Conservation (phyloP, 768 basidiomycete genomes). For the Suillus brevipes region DNA sequence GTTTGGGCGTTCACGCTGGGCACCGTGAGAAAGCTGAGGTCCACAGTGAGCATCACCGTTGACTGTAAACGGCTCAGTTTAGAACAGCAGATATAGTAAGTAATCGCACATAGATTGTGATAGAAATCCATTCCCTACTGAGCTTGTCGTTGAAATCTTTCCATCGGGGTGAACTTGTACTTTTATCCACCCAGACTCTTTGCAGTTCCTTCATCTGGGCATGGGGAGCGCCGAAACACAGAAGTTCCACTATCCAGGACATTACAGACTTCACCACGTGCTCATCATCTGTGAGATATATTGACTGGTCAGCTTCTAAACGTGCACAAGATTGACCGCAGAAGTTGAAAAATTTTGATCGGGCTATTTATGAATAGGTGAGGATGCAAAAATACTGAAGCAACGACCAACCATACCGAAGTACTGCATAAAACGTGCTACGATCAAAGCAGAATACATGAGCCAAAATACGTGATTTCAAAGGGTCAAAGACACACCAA, state of each 20-base stretch:
- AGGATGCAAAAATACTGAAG: background rate
- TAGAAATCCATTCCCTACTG: slow-evolving; percentile 11
- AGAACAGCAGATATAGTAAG: no score
- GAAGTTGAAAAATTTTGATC: slow-evolving; percentile 43
- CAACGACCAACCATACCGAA: slow-evolving; percentile 35
- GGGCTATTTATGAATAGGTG: slow-evolving; percentile 4
- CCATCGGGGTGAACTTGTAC: slow-evolving; percentile 15
- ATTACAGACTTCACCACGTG: slow-evolving; percentile 11
- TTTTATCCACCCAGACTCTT: slow-evolving; percentile 9
- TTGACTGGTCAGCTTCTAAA: slow-evolving; percentile 44
- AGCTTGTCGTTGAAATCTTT: slow-evolving; percentile 22
- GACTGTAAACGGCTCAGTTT: slow-evolving; percentile 17
- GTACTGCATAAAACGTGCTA: slow-evolving; percentile 45
- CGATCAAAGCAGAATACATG: background rate
- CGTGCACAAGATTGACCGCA: slow-evolving; percentile 49
- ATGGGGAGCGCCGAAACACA: slow-evolving; percentile 28
- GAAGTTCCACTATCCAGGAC: slow-evolving; percentile 15
- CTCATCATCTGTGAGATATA: slow-evolving; percentile 22
- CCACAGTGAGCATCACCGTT: slow-evolving; percentile 34
- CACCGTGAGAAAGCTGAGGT: slow-evolving; percentile 35
- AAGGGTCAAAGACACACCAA: background rate
- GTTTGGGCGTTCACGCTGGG: slow-evolving; percentile 28
- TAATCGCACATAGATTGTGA: slow-evolving; percentile 14
- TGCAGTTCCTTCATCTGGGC: slow-evolving; percentile 19
- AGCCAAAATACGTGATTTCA: background rate